A percentile compares a stretch with the other conserved stretches of the same genome.
These are phyloP conservation scores for Syncephalis fuscata DNA, from an alignment of 371 early-diverging fungal species.

Conservation along the genomic window DNA sequence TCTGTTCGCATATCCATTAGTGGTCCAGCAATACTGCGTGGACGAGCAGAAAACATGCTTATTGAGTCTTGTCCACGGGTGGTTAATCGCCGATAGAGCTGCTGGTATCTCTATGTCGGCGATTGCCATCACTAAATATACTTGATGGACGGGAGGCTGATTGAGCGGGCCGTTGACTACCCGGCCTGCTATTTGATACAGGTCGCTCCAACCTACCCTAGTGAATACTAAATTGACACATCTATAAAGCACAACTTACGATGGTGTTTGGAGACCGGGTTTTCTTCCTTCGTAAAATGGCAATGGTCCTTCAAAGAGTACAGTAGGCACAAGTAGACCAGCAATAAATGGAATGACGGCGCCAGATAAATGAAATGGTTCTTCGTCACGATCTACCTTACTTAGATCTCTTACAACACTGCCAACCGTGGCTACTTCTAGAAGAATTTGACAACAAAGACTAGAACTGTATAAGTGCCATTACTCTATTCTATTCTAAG, in stretches of 20 bases:
- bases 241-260: slow-evolving; percentile 6
- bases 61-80: too few species aligned
- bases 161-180: neutral
- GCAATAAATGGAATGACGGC: slow-evolving; percentile 18
- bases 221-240: neutral
- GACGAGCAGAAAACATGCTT: too few species aligned
- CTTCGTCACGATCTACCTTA: slow-evolving; percentile 12
- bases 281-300: slow-evolving; percentile 5
- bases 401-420: slow-evolving; percentile 15
- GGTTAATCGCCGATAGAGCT: too few species aligned
- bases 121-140: slow-evolving; percentile 11
- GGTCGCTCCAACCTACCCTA: neutral
- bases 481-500: too few species aligned
- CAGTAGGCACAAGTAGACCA: slow-evolving; percentile 8
- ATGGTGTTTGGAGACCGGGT: slow-evolving; percentile 10
- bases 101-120: too few species aligned
- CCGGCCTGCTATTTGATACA: neutral
- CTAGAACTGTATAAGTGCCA: slow-evolving; percentile 3
- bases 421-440: slow-evolving; percentile 21
- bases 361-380: slow-evolving; percentile 14
- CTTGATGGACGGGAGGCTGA: slow-evolving; percentile 17
- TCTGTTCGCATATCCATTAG: too few species aligned
- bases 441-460: slow-evolving; percentile 15
- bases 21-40: too few species aligned
- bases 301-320: slow-evolving; percentile 10